Conservation (phyloP, 345 rosid genomes). For the Eucalyptus victrix region DNA sequence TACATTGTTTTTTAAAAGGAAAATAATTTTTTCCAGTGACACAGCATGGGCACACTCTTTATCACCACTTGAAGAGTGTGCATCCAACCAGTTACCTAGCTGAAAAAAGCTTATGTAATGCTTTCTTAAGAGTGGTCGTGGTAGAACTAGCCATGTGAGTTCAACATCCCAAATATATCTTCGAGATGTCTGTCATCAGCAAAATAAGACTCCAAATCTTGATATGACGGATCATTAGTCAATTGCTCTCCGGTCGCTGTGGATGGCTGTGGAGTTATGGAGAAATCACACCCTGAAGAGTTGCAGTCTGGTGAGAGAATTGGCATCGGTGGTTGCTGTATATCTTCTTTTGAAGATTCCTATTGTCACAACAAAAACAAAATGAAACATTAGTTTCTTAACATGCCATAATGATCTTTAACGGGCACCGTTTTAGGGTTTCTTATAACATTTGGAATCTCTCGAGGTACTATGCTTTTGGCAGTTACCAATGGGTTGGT, state of each 20-base stretch:
- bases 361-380: not conserved
- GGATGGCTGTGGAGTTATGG: not conserved
- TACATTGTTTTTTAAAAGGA: not conserved
- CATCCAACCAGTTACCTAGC: not conserved
- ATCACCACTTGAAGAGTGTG: not conserved
- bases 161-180: not conserved
- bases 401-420: not conserved
- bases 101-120: not conserved
- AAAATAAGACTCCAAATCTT: not conserved
- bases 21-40: not conserved
- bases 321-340: not conserved
- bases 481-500: not conserved
- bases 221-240: not conserved
- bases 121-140: not conserved
- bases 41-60: not conserved
- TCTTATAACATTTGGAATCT: not conserved
- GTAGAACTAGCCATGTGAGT: not conserved
- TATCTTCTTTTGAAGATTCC: not conserved
- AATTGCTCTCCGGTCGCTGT: not conserved
- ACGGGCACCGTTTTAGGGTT: not conserved
- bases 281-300: not conserved
- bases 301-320: not conserved
- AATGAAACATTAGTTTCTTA: not conserved
- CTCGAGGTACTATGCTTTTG: not conserved
- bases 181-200: not conserved